phyloP scores from a whole-genome alignment of 139 green algal species.

The Tetraselmis chui region DNA sequence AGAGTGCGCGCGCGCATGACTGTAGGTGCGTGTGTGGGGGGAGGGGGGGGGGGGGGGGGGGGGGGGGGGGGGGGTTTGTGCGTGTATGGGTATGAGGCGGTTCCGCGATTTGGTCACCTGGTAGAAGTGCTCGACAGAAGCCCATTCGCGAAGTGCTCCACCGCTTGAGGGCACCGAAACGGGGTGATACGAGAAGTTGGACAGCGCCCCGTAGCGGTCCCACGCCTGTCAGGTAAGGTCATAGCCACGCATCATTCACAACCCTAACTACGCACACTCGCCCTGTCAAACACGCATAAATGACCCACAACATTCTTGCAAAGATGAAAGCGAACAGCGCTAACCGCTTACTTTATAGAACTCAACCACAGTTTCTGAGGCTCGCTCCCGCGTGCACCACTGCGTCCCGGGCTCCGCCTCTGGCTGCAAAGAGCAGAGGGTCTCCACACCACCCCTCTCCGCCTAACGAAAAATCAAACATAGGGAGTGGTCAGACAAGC shows the following conservation, averaged over 20 bases:
- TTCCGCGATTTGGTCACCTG: slow-evolving; percentile 17
- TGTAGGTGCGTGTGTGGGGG: too few relatives aligned
- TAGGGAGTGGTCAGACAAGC: too few relatives aligned
- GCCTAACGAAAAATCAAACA: too few relatives aligned
- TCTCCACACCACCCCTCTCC: too few relatives aligned
- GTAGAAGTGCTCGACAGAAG: slow-evolving; percentile 87
- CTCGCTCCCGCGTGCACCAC: neutral
- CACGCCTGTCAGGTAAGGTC: slow-evolving; percentile 41
- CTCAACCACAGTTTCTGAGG: slow-evolving; percentile 14
- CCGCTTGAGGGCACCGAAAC: slow-evolving; percentile 55
- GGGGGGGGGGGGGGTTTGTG: too few relatives aligned
- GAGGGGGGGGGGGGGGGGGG: too few relatives aligned
- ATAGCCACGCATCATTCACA: neutral
- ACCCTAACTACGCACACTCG: too few relatives aligned
- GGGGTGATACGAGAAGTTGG: slow-evolving; percentile 91
- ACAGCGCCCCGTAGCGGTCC: slow-evolving; percentile 83
- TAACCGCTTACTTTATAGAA: slow-evolving; percentile 99
- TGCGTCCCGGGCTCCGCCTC: slow-evolving; percentile 3
- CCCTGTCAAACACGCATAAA: too few relatives aligned
- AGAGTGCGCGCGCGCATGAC: too few relatives aligned
- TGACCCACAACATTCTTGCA: too few relatives aligned
- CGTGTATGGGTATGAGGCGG: too few relatives aligned
- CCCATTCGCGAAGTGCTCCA: slow-evolving; percentile 35
- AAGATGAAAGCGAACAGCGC: too few relatives aligned
- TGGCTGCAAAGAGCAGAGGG: neutral